Evolutionary conservation across 2,329 filamentous ascomycete genomes (phyloP).

Genomic region (Sporothrix pseudoabietina): DNA sequence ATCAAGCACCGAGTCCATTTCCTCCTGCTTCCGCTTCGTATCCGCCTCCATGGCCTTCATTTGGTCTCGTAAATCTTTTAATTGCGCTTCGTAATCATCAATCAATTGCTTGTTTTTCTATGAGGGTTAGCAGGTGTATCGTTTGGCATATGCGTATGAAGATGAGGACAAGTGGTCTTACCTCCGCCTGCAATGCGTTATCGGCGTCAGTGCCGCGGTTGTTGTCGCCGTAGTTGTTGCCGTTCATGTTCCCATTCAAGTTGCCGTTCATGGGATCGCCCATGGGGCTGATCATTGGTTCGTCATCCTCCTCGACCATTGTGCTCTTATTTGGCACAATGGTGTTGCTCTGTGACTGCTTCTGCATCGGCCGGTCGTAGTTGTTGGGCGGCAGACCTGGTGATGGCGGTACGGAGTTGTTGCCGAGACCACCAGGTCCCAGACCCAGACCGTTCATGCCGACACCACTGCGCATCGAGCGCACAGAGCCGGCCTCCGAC

Average conservation of each 20-base stretch:
- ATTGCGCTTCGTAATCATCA: conserved; percentile 77
- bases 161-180: conserved; percentile 35
- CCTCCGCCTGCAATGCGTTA: conserved; percentile 45
- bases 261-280: conserved; percentile 36
- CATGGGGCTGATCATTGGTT: conserved; percentile 43
- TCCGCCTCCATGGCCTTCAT: conserved; percentile 70
- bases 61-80: conserved; percentile 73
- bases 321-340: conserved; percentile 98
- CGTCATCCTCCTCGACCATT: conserved; percentile 94
- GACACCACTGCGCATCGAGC: conserved; percentile 45
- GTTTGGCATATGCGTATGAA: not conserved
- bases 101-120: conserved; percentile 53
- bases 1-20: conserved; percentile 63
- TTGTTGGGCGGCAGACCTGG: conserved; percentile 63
- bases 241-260: conserved; percentile 16
- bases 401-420: conserved; percentile 56
- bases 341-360: conserved; percentile 91
- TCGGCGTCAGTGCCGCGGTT: conserved; percentile 46
- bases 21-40: conserved; percentile 71
- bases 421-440: conserved; percentile 29
- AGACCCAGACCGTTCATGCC: conserved; percentile 35
- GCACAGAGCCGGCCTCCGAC: conserved; percentile 65
- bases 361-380: conserved; percentile 76
- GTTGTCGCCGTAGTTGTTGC: conserved; percentile 40
- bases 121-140: not conserved